These are phyloP conservation scores for Coemansia javaensis DNA, from an alignment of 192 early-diverging fungal species.

Conservation along the genomic window DNA sequence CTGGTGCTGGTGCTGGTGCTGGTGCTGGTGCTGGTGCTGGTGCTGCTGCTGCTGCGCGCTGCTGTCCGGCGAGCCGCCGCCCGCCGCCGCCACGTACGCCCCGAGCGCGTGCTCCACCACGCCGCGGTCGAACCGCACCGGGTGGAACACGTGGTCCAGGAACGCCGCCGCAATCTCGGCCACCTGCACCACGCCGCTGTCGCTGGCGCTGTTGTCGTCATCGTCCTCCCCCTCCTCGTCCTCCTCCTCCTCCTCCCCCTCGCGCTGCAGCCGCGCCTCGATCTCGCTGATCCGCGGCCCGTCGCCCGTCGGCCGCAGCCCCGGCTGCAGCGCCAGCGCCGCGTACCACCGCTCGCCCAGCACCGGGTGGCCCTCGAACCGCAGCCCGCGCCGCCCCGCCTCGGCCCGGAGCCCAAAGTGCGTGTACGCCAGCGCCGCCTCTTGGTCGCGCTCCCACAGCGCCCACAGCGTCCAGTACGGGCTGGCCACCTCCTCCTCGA, in stretches of 20 bases:
- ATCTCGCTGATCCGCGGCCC: constrained; percentile 35
- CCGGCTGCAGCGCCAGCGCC: constrained; percentile 21
- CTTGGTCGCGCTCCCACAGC: constrained; percentile 45
- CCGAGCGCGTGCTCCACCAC: constrained; percentile 35
- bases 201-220: background rate
- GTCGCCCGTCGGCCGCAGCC: constrained; percentile 18
- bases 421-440: constrained; percentile 31
- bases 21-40: too few relatives aligned
- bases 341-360: constrained; percentile 47
- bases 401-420: constrained; percentile 31
- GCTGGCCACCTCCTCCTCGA: constrained; percentile 11
- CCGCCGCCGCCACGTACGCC: constrained; percentile 23
- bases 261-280: constrained; percentile 17
- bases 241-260: background rate
- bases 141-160: constrained; percentile 42
- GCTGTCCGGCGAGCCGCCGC: too few relatives aligned
- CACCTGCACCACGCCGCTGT: constrained; percentile 13
- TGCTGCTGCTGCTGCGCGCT: too few relatives aligned
- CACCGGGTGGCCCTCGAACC: constrained; percentile 28
- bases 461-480: constrained; percentile 47
- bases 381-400: constrained; percentile 3
- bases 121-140: constrained; percentile 32
- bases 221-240: background rate
- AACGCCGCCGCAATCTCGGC: constrained; percentile 32
- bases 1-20: too few relatives aligned